A percentile compares a stretch with the other conserved stretches of the same genome.
These are phyloP conservation scores for Phytomonas serpens DNA, from an alignment of 208 protist species.

Conservation along the genomic window DNA sequence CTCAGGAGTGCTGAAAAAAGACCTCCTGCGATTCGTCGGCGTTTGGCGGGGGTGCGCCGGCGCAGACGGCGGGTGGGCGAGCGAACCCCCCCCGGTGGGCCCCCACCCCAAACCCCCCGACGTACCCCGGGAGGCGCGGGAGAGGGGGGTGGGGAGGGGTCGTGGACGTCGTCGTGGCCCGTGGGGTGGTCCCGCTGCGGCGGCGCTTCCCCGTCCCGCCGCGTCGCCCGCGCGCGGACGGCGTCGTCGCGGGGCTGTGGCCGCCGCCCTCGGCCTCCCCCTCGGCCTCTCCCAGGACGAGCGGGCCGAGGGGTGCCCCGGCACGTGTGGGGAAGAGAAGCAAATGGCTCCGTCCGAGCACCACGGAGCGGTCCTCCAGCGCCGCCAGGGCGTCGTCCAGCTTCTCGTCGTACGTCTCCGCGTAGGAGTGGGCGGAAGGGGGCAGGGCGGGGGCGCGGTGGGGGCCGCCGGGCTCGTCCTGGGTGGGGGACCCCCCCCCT, in stretches of 20 bases:
- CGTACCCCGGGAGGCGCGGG: too few species aligned
- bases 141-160: too few species aligned
- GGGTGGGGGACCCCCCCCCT: neutral
- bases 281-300: neutral
- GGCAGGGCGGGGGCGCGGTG: neutral
- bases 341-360: neutral
- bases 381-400: conserved; percentile 42
- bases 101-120: too few species aligned
- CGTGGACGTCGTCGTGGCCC: too few species aligned
- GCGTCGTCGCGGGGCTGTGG: neutral
- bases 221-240: neutral
- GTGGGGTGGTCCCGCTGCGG: neutral
- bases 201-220: neutral
- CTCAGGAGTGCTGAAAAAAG: conserved; percentile 53
- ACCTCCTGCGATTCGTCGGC: conserved; percentile 72
- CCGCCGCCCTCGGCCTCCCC: neutral
- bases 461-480: neutral
- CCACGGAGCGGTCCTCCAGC: conserved; percentile 31
- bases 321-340: neutral
- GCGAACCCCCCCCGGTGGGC: neutral
- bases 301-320: neutral
- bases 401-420: conserved; percentile 58
- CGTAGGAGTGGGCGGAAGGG: conserved; percentile 16
- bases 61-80: neutral
- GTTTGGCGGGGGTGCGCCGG: neutral